Evolutionary conservation across 805 yeast species (phyloP).

Genomic region (Cyberlindnera americana): DNA sequence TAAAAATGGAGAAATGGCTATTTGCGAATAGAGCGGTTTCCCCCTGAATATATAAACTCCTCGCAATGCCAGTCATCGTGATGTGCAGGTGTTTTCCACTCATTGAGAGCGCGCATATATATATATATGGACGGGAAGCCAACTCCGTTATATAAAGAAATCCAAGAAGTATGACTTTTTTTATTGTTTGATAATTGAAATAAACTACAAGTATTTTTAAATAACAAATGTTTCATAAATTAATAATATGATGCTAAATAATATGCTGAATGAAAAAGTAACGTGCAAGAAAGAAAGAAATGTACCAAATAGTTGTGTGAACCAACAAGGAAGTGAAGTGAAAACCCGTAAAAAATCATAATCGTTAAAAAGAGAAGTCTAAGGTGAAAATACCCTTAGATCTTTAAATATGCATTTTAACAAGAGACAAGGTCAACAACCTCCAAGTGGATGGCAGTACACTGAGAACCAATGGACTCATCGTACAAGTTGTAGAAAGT

Average conservation of each 20-base stretch:
- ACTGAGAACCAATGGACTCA: constrained; percentile 55
- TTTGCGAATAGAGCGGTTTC: no score
- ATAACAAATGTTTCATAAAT: neutral
- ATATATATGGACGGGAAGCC: neutral
- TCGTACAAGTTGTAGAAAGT: constrained; percentile 77
- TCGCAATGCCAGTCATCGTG: no score
- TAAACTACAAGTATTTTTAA: neutral
- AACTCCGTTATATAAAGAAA: no score
- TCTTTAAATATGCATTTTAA: constrained; percentile 26
- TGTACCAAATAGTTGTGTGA: neutral
- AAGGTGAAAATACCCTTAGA: neutral
- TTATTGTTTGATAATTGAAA: no score
- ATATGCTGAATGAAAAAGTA: constrained; percentile 1
- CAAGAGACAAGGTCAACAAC: constrained; percentile 58
- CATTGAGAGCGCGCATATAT: no score
- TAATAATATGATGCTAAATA: neutral
- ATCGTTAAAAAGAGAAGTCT: neutral
- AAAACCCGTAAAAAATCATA: constrained; percentile 1
- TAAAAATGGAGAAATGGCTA: no score
- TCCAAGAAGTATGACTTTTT: no score
- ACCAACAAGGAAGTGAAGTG: neutral
- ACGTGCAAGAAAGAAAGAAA: neutral
- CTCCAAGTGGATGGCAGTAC: constrained; percentile 58
- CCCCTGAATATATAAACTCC: no score
- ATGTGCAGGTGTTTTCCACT: no score